These are phyloP conservation scores for Rhodosporidiobolus sp. DNA, from an alignment of 768 basidiomycete species.

Conservation along the genomic window DNA sequence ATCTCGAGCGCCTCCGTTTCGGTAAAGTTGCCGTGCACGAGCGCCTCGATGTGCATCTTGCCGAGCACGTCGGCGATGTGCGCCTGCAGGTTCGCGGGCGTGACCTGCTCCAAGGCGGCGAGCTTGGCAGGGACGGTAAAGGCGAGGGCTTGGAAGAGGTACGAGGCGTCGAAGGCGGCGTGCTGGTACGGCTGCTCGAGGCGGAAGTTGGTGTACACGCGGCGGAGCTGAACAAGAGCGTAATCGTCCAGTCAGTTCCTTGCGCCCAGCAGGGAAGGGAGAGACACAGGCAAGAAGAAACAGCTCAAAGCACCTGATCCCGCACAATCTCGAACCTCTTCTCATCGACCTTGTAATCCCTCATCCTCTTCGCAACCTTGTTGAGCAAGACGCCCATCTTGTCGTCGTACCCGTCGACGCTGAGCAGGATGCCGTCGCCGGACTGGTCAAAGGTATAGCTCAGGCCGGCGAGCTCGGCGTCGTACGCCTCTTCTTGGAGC, in stretches of 20 bases:
- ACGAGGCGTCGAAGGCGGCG: slow-evolving; percentile 70
- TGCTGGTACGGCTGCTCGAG: slow-evolving; percentile 76
- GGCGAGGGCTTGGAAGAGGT: slow-evolving; percentile 66
- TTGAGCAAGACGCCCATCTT: slow-evolving; percentile 70
- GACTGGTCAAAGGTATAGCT: slow-evolving; percentile 65
- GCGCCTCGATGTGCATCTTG: slow-evolving; percentile 64
- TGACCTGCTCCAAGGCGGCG: slow-evolving; percentile 64
- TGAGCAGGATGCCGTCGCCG: slow-evolving; percentile 64
- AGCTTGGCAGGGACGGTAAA: slow-evolving; percentile 78
- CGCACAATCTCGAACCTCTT: slow-evolving; percentile 75
- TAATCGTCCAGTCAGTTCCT: not conserved
- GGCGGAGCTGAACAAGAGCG: slow-evolving; percentile 59
- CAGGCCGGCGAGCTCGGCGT: slow-evolving; percentile 87
- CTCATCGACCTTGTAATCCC: slow-evolving; percentile 61
- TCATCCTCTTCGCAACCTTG: slow-evolving; percentile 68
- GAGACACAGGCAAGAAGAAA: not conserved
- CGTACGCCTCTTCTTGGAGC: slow-evolving; percentile 84
- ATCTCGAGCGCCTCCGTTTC: slow-evolving; percentile 76
- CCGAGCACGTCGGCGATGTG: slow-evolving; percentile 64
- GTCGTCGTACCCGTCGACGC: slow-evolving; percentile 84
- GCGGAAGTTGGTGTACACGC: slow-evolving; percentile 81
- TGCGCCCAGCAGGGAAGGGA: not conserved
- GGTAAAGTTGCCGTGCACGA: slow-evolving; percentile 79
- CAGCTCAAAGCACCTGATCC: slow-evolving; percentile 63
- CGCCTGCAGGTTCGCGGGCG: slow-evolving; percentile 63